A percentile compares a stretch with the other conserved stretches of the same genome.
phyloP scores from a whole-genome alignment of 2,329 filamentous ascomycete genomes.

The Canariomyces notabilis region DNA sequence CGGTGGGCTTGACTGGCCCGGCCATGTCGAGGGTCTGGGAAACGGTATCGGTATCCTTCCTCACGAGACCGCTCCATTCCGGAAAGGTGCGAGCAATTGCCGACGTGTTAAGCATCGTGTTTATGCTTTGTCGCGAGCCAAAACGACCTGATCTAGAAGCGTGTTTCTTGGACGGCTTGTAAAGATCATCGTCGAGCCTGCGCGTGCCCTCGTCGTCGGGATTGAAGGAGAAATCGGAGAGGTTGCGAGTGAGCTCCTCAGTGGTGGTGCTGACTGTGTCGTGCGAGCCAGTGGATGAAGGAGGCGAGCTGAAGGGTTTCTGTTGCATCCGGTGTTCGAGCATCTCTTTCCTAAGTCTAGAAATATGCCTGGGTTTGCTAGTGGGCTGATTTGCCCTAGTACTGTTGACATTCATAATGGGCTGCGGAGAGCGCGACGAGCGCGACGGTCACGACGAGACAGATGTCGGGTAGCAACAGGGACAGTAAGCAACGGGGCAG shows the following conservation, averaged over 20 bases:
- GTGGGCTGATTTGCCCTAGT: conserved; percentile 20
- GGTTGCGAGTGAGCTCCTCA: conserved; percentile 48
- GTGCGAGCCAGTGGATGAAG: conserved; percentile 53
- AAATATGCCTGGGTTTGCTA: conserved; percentile 26
- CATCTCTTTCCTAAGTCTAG: conserved; percentile 41
- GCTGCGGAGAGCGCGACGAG: conserved; percentile 17
- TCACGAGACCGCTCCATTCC: conserved; percentile 37
- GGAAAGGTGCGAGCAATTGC: conserved; percentile 45
- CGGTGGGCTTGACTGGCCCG: conserved; percentile 33
- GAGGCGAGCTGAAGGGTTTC: conserved; percentile 55
- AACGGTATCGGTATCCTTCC: conserved; percentile 20
- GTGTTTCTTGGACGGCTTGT: conserved; percentile 21
- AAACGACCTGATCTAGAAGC: conserved; percentile 26
- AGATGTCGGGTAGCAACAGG: conserved; percentile 5
- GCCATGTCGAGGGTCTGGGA: conserved; percentile 21
- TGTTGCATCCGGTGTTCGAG: conserved; percentile 42
- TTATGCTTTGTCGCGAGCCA: conserved; percentile 21
- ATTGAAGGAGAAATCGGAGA: conserved; percentile 49
- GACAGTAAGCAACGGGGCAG: conserved; percentile 1
- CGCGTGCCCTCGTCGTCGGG: conserved; percentile 52
- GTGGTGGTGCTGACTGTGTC: conserved; percentile 51
- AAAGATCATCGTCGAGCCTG: conserved; percentile 44
- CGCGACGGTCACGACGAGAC: conserved; percentile 6
- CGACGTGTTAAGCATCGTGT: conserved; percentile 33
- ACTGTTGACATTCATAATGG: conserved; percentile 26